Evolutionary conservation across 2,329 filamentous ascomycete genomes (phyloP).

Genomic region (Aureobasidium zeae): DNA sequence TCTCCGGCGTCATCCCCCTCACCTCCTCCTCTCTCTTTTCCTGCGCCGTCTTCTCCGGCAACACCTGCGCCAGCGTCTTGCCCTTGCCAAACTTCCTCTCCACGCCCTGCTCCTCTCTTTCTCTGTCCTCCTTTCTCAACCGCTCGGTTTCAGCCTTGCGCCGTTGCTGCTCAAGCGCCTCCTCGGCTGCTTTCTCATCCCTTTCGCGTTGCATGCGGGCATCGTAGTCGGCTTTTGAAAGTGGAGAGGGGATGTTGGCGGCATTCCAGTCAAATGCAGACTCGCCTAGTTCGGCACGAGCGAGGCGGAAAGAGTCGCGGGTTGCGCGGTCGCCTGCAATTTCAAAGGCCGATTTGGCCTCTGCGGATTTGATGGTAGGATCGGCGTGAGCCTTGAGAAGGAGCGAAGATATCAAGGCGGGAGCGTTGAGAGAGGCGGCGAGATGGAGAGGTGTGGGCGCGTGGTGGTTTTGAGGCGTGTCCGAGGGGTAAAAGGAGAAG

Average conservation of each 20-base stretch:
- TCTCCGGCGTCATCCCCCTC: slow-evolving; percentile 78
- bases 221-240: slow-evolving; percentile 65
- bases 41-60: slow-evolving; percentile 52
- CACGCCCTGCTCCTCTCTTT: slow-evolving; percentile 41
- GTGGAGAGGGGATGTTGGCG: slow-evolving; percentile 60
- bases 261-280: slow-evolving; percentile 66
- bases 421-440: slow-evolving; percentile 69
- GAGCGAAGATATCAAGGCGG: slow-evolving; percentile 67
- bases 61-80: slow-evolving; percentile 44
- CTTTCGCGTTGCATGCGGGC: slow-evolving; percentile 61
- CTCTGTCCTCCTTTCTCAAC: slow-evolving; percentile 56
- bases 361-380: slow-evolving; percentile 58
- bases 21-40: slow-evolving; percentile 77
- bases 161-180: slow-evolving; percentile 50
- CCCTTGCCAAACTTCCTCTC: slow-evolving; percentile 44
- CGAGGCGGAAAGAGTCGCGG: slow-evolving; percentile 83
- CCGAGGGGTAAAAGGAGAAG: slow-evolving; percentile 65
- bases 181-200: slow-evolving; percentile 57
- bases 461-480: slow-evolving; percentile 61
- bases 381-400: slow-evolving; percentile 66
- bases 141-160: slow-evolving; percentile 66
- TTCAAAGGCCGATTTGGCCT: slow-evolving; percentile 80
- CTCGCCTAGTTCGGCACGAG: slow-evolving; percentile 73
- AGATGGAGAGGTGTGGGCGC: slow-evolving; percentile 78
- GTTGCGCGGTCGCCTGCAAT: slow-evolving; percentile 77